Base-by-base conservation (phyloP, 2,329 filamentous ascomycete genomes). In the Penicillium hesseltinei region DNA sequence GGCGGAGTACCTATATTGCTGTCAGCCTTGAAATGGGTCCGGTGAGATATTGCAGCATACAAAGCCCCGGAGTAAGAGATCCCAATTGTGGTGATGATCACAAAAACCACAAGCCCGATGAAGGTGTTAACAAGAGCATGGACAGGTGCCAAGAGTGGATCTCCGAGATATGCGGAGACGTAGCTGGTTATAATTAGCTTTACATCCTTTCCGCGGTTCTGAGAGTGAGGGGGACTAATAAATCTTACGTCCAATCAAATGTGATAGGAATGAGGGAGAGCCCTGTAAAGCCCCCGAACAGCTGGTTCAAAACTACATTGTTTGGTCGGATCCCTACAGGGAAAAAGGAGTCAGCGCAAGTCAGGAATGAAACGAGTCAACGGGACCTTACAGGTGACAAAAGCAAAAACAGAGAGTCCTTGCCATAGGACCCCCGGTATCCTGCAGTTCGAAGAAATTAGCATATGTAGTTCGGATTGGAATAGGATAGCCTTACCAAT, bases 221-320 rank as follows among this genome's bases (percentile, higher is more conserved):
- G 5, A 5, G 5, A 23, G 3, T 15, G 29, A 31, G 4, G 3
- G 29, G 29, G 1, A 15, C 7, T 33, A 13, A 13, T 25, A 19
- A 48, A n/a, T 72, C 69, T 45, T 66, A 66, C 56, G 64, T 65
- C 66, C 66, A 69, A 39, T 69, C 64, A 43, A 69, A 64, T 0
- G 88, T 90, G 33, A 91, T 84, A 1, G 88, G 88, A 7, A 91
- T 74, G 29, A 91, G 67, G 0, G 85, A 88, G 4, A 91, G 62
- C 0, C 89, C 88, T 0, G 85, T 88, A 48, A 79, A 80, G 1
- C 86, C 87, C 2, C 89, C 89, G 63, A 91, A 91, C 1, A 91
- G 29, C 38, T 65, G 61, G 19, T 65, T 63, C 10, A 65, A 19
- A 27, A 63, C 45, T 8, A 84, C 78, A 57, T 83, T 88, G 51